These are phyloP conservation scores for Paspalum notatum DNA, from an alignment of 176 grass and related monocot species.

Conservation along the genomic window DNA sequence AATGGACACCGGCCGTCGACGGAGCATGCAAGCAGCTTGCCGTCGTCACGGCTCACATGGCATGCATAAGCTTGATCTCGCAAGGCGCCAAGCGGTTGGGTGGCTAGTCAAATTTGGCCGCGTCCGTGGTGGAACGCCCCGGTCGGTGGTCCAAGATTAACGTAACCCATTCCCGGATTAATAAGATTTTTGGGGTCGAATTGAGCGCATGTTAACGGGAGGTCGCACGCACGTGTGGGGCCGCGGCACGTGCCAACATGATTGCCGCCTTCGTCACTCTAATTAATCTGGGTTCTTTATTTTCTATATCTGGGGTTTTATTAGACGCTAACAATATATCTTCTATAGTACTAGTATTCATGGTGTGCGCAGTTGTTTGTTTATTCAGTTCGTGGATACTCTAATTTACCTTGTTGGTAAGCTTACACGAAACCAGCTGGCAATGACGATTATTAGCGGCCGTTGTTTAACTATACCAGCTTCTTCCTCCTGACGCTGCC, in stretches of 20 bases:
- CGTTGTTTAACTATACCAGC: background rate
- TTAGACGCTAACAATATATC: too few relatives aligned
- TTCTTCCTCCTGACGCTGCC: background rate
- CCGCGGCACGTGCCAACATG: slow-evolving; percentile 43
- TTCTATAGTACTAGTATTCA: too few relatives aligned
- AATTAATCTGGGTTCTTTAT: background rate
- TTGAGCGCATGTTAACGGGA: background rate
- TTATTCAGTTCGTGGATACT: background rate
- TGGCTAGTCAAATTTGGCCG: slow-evolving; percentile 60
- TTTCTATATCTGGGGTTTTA: too few relatives aligned
- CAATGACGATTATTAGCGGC: background rate
- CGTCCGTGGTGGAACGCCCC: slow-evolving; percentile 33
- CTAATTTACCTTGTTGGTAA: background rate
- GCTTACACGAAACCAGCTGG: slow-evolving; percentile 1
- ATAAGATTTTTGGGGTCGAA: background rate
- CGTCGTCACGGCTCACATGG: slow-evolving; percentile 64
- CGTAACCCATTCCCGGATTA: slow-evolving; percentile 8
- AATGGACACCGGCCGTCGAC: slow-evolving; percentile 5
- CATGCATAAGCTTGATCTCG: slow-evolving; percentile 35
- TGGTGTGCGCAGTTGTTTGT: background rate
- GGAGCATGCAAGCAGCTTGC: too few relatives aligned
- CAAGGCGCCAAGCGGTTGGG: slow-evolving; percentile 45
- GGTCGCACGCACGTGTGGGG: slow-evolving; percentile 28
- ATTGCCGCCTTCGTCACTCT: slow-evolving; percentile 9
- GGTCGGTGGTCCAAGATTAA: slow-evolving; percentile 48